Conservation (phyloP, 345 rosid species). For the Hypericum perforatum region DNA sequence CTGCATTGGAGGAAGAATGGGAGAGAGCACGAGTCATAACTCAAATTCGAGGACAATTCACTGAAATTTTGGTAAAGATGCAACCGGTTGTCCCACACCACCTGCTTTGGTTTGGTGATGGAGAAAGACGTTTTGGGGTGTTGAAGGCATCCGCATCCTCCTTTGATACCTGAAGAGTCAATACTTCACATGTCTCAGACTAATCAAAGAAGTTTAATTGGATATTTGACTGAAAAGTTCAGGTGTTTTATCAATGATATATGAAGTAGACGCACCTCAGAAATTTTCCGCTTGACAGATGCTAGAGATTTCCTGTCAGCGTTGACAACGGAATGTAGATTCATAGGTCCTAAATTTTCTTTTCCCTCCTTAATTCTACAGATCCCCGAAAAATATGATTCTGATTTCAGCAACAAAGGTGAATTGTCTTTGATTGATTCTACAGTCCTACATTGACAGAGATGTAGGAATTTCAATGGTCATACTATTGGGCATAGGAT, state of each 20-base stretch:
- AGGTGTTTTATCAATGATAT: not conserved
- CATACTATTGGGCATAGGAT: not conserved
- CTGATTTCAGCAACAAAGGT: conserved; percentile 19
- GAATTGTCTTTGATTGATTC: conserved; percentile 30
- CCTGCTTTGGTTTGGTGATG: conserved; percentile 58
- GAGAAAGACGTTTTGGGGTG: conserved; percentile 51
- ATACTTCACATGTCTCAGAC: conserved; percentile 1
- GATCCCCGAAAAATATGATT: conserved; percentile 22
- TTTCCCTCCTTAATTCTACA: conserved; percentile 23
- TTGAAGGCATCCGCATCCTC: conserved; percentile 20
- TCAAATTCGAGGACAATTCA: too few relatives aligned
- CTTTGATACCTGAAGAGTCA: conserved; percentile 38
- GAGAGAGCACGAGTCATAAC: too few relatives aligned
- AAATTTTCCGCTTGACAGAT: conserved; percentile 62
- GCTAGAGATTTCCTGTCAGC: conserved; percentile 27
- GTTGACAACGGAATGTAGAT: conserved; percentile 21
- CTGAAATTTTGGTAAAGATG: too few relatives aligned
- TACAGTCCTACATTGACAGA: conserved; percentile 31
- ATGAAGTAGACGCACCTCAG: conserved; percentile 35
- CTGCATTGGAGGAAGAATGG: too few relatives aligned
- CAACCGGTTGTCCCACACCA: conserved; percentile 3
- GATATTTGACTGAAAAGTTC: not conserved
- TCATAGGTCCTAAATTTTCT: conserved; percentile 15
- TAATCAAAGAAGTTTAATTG: not conserved
- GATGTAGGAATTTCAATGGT: not conserved